Base-by-base conservation (phyloP, 2,329 filamentous ascomycete species). In the Apiospora pterosperma region DNA sequence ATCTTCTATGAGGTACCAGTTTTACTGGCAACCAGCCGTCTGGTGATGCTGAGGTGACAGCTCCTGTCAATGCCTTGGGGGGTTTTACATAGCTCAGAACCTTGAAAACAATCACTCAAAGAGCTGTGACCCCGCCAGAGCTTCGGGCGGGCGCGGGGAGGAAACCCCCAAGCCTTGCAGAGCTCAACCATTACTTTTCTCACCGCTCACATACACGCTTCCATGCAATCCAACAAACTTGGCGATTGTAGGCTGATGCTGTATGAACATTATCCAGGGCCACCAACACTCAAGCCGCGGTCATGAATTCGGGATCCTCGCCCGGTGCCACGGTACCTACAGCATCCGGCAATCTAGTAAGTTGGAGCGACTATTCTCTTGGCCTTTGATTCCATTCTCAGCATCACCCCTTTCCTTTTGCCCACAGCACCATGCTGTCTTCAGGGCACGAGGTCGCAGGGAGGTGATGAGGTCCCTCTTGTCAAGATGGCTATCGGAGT, bases 291-390 rank as follows among this genome's bases (percentile, higher is more conserved):
- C 25, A 42, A 62, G 38, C 63, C 5, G 34, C 52, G 36, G 14
- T 31, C 5, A 69, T 70, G 69, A 68, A 68, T 64, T n/a, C 63
- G 21, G 68, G 67, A 39, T 70, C 71, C 10, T 75, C 73, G n/a
- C 73, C 73, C 25, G 73, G 73, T 25, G 73, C 73, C 39, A 72
- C 73, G 64, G 72, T 72, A 61, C 71, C 73, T 14, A 74, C 68
- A 8, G 64, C 73, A 2, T 75, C 73, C 16, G 73, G 73, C 25
- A 73, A 71, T 59, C 59, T 75, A 70, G 73, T 75, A 70, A 66
- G 73, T 72, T 23, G 55, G 28, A 55, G n/a, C 23, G 25, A 11
- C 16, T 5, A 5, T 48, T 48, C 25, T 42, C n/a, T n/a, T 42
- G 2, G 39, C 5, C n/a, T 28, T 48, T 14, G 8, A 48, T 23